Percentiles rank a stretch among this genome's conserved stretches.
Evolutionary conservation across 2,329 filamentous ascomycete species (phyloP).

Genomic region (Cladorrhinum sp.): DNA sequence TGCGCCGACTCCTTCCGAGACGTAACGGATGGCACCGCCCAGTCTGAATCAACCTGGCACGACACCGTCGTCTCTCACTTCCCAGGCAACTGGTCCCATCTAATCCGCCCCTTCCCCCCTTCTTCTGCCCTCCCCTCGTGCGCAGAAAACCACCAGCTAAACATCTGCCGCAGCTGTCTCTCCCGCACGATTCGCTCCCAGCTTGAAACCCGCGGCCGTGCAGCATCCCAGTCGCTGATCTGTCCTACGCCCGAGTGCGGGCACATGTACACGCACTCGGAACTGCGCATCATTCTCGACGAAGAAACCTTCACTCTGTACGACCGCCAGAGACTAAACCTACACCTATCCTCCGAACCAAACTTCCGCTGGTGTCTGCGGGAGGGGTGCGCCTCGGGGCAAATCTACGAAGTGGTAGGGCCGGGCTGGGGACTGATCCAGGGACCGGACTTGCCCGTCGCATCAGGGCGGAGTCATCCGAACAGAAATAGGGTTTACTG

Average conservation of each 20-base stretch:
- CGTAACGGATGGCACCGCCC: slow-evolving; percentile 2
- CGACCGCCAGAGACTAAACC: slow-evolving; percentile 14
- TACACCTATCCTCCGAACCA: slow-evolving; percentile 9
- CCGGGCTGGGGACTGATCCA: background rate
- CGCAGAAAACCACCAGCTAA: slow-evolving; percentile 12
- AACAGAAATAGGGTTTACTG: slow-evolving; percentile 23
- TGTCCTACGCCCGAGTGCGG: slow-evolving; percentile 18
- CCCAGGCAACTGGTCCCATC: slow-evolving; percentile 11
- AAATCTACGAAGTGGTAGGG: slow-evolving; percentile 22
- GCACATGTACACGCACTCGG: slow-evolving; percentile 18
- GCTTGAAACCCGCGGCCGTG: slow-evolving; percentile 16
- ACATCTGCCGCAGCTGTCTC: slow-evolving; percentile 22
- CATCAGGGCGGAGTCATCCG: background rate
- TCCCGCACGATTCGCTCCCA: slow-evolving; percentile 12
- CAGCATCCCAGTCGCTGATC: slow-evolving; percentile 4
- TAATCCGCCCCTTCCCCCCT: slow-evolving; percentile 15
- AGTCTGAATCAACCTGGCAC: background rate
- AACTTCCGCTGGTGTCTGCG: slow-evolving; percentile 30
- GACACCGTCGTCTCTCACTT: background rate
- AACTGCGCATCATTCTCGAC: slow-evolving; percentile 14
- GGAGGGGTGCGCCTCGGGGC: slow-evolving; percentile 25
- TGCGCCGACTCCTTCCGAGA: slow-evolving; percentile 19
- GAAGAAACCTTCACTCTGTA: slow-evolving; percentile 16
- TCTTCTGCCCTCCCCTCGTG: slow-evolving; percentile 13
- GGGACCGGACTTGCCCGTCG: background rate